Evolutionary conservation across 2,329 filamentous ascomycete species (phyloP), one percentile per base, ranked within the genome.

Genomic region (Ceratocystis harringtonii): DNA sequence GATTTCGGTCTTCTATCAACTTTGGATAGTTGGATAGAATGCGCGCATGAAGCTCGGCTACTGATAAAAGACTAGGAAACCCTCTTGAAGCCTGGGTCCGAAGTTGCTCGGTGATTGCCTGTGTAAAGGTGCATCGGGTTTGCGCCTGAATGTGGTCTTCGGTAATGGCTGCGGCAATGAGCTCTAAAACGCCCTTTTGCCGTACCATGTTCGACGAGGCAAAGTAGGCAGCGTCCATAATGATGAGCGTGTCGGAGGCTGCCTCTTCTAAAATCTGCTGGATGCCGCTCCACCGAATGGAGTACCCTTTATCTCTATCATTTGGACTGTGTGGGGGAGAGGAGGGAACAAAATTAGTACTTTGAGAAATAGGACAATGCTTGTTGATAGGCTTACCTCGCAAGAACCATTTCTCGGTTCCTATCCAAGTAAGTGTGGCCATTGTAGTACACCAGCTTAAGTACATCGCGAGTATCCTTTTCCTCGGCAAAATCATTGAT

Each of bases 221-320:
- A 63, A 80, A 84, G 70, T 82, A 84, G 0, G 80, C 79, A 5
- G 81, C 78, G 71, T 84, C 82, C 80, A 84, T 81, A 43, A 84
- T 74, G 65, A 84, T 77, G 22, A 84, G 74, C 3, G 79, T 81
- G 70, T 84, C 82, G 2, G 81, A 78, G 36, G 75, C 75, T 1
- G 81, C 79, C 67, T 82, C 79, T 70, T 84, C 82, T 6, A 84
- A 74, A 17, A 79, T 78, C 67, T 80, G 78, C 70, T 84, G 81
- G 45, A 84, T 79, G 22, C 78, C 78, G 67, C 76, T 80, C 82
- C 82, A 84, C 61, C 80, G 74, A 61, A 84, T 80, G 5, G 75
- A 77, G 22, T 57, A 41, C 5, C 36, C 52, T 63, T 76, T 76
- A 32, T 77, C 74, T 28, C 73, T 71, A 69, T 79, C 76, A 65